Conservation (phyloP, 352 stramenopile genomes). For the Phytophthora macrochlamydospora region DNA sequence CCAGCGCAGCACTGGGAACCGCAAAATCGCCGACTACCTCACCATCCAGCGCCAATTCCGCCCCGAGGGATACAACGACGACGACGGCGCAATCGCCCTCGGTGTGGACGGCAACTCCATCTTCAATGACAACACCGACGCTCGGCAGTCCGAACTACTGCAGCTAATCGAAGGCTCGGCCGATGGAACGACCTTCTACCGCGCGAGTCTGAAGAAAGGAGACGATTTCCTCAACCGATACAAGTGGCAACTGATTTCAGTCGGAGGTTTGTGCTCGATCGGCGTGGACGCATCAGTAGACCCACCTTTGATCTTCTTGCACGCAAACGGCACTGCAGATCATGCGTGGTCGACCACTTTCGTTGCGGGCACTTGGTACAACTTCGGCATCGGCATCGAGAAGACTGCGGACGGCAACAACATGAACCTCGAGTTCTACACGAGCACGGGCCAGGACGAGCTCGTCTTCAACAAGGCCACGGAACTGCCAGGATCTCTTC, state of each 20-base stretch:
- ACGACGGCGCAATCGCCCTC: slow-evolving; percentile 57
- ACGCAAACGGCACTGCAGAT: slow-evolving; percentile 46
- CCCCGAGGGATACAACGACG: slow-evolving; percentile 48
- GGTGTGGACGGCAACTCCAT: slow-evolving; percentile 52
- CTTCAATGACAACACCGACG: slow-evolving; percentile 55
- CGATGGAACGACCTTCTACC: slow-evolving; percentile 59
- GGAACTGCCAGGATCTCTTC: slow-evolving; percentile 25
- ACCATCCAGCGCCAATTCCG: slow-evolving; percentile 43
- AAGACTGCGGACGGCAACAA: slow-evolving; percentile 20
- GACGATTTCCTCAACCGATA: slow-evolving; percentile 55
- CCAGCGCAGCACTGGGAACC: slow-evolving; percentile 26
- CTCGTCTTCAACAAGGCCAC: slow-evolving; percentile 43
- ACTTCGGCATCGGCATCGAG: slow-evolving; percentile 58
- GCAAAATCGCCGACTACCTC: slow-evolving; percentile 53
- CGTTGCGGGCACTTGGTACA: slow-evolving; percentile 59
- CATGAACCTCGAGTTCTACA: slow-evolving; percentile 56
- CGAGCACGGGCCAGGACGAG: slow-evolving; percentile 42
- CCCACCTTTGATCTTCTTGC: slow-evolving; percentile 56
- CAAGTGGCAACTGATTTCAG: slow-evolving; percentile 67
- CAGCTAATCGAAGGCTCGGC: slow-evolving; percentile 46
- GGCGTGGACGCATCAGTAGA: slow-evolving; percentile 48
- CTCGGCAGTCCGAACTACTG: slow-evolving; percentile 64
- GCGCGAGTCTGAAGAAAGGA: slow-evolving; percentile 55
- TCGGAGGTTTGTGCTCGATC: slow-evolving; percentile 57
- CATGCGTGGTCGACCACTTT: slow-evolving; percentile 56